A percentile compares a stretch with the other conserved stretches of the same genome.
Evolutionary conservation across 768 basidiomycete genomes (phyloP).

Genomic region (Wakefieldia striispora): DNA sequence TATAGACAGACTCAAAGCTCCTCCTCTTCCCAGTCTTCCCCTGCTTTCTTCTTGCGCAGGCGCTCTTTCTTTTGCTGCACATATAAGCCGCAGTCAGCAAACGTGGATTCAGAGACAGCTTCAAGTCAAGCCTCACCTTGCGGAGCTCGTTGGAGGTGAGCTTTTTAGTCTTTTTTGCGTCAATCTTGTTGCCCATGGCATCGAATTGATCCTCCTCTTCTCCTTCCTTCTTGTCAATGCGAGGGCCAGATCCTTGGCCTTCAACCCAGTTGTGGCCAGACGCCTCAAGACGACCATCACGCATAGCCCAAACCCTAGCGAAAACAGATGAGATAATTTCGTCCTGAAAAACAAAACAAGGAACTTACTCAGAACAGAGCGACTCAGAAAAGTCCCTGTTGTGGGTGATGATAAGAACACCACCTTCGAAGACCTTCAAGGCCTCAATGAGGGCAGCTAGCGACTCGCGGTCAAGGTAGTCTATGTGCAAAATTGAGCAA

Average conservation of each 20-base stretch:
- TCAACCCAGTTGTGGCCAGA: conserved; percentile 99
- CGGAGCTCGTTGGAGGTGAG: conserved; percentile 77
- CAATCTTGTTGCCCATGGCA: conserved; percentile 98
- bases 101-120: not conserved
- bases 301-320: conserved; percentile 93
- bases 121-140: conserved; percentile 47
- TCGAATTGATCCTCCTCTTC: conserved; percentile 92
- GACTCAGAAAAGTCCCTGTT: conserved; percentile 99
- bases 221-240: conserved; percentile 92
- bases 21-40: conserved; percentile 77
- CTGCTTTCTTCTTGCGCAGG: conserved; percentile 84
- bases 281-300: conserved; percentile 92
- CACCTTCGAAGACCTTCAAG: conserved; percentile 96
- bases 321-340: not conserved
- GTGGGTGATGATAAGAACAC: conserved; percentile 97
- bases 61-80: conserved; percentile 86
- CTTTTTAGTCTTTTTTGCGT: conserved; percentile 84
- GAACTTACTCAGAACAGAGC: conserved; percentile 75
- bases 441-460: conserved; percentile 98
- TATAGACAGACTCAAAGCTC: conserved; percentile 34
- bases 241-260: conserved; percentile 91
- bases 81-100: conserved; percentile 12
- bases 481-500: conserved; percentile 33
- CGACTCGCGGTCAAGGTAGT: conserved; percentile 99
- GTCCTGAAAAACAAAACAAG: not conserved